Base-by-base conservation (phyloP, 2,329 filamentous ascomycete species). In the Pseudocercospora pini-densiflorae region DNA sequence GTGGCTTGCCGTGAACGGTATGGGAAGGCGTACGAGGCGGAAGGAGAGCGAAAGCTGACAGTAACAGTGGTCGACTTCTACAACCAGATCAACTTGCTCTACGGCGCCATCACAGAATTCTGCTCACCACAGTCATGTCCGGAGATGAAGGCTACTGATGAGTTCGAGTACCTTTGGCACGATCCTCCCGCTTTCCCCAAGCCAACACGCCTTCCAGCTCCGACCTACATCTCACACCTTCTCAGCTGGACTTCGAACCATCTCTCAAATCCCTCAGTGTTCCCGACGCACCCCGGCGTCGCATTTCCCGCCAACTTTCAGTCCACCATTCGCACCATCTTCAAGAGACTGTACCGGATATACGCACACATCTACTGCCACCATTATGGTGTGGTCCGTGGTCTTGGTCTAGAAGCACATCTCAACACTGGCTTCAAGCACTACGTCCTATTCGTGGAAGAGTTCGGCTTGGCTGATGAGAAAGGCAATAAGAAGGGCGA, bases 91-190 rank as follows among this genome's bases (percentile, higher is more conserved):
- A 99, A 99, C 82, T 87, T 99, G 40, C 90, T 99, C 66, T 99
- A 99, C 79, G 96, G 96, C 66, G 95, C 95, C 72, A 99, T 99
- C 78, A 99, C 95, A 67, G 95, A 99, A 79, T 99, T 99, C 82
- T 99, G 95, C 85, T 98, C 95, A 27, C 94, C 95, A 33, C 91
- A 95, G 78, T 93, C 93, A 71, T 99, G 95, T 79, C 95, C 95
- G 0, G 95, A 98, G 83, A 99, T 99, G 95, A 99, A 99, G 82
- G 95, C 95, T n/a, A 99, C 95, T 9, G 96, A 99, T 82, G 95
- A 99, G 91, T 99, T 98, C 80, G 95, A 99, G 81, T 99, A 99
- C 81, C 90, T 99, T 72, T 99, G 95, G 95, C 95, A 99, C 83
- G 94, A 99, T 81, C 92, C 86, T 68, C 93, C 97, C 75, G 91